Evolutionary conservation across 306 rosid species (phyloP), one percentile per base, ranked within the genome.

Genomic region (Delonix regia): DNA sequence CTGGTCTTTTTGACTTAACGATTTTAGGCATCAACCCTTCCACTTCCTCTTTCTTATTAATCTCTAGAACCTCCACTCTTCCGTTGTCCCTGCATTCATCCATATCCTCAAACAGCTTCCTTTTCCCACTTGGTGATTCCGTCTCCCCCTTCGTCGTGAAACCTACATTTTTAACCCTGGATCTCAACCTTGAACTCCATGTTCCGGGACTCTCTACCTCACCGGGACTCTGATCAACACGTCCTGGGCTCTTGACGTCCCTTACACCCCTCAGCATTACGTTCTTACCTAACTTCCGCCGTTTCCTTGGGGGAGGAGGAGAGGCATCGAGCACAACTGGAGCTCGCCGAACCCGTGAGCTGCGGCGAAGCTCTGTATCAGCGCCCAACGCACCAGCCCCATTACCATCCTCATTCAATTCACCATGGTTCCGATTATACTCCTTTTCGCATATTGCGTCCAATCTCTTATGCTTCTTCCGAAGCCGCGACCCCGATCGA

Each of bases 381-480:
- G 38, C 57, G 13, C 73, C 66, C 78, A 57, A 79, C 49, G 18
- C 74, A 67, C 78, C 86, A 55, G 21, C 78, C 49, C 41, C 84
- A 33, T 24, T 78, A 48, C 41, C 71, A 30, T 69, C 88, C 75
- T 70, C 97, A 83, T 81, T 91, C 47, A 82, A 51, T 45, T 88
- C 95, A 52, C 67, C 86, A 78, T 89, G 99, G 85, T 91, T 86
- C 34, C 93, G 64, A 36, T 80, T 91, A 79, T 87, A 93, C 90
- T 89, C 97, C 8, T 81, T 82, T 55, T 95, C 98, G 30, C 94
- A 88, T 76, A 95, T 95, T 57, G 98, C 98, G 78, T 95, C 97
- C 41, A 95, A 89, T 86, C 90, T 91, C 91, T 95, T 95, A 61
- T 86, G 94, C 92, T 93, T 95, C 94, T 87, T 94, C 87, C 90